phyloP scores from a whole-genome alignment of 257 asterid species.

The Paraleonurus japonicus region DNA sequence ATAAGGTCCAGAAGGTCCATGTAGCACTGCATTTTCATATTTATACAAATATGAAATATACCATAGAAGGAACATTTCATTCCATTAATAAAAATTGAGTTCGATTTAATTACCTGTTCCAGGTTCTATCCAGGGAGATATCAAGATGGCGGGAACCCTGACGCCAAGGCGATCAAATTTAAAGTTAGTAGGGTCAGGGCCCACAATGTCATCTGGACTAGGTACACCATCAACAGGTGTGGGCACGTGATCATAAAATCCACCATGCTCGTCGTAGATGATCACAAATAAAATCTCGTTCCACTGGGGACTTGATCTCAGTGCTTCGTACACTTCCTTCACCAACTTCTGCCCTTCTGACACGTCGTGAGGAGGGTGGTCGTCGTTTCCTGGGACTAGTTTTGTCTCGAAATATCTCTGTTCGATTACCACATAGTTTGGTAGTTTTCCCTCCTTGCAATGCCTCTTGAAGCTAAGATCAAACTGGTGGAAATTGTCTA shows the following conservation, averaged over 20 bases:
- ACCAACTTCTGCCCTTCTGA: slow-evolving; percentile 61
- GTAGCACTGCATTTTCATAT: slow-evolving; percentile 41
- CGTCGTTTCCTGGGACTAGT: slow-evolving; percentile 59
- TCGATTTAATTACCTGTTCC: slow-evolving; percentile 49
- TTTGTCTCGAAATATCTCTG: slow-evolving; percentile 61
- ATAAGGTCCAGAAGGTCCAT: slow-evolving; percentile 61
- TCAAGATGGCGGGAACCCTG: slow-evolving; percentile 62
- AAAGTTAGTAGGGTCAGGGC: slow-evolving; percentile 59
- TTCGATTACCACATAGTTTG: slow-evolving; percentile 70
- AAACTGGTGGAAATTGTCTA: slow-evolving; percentile 56
- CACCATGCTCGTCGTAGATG: slow-evolving; percentile 73
- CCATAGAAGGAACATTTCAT: too few species aligned
- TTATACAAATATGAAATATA: too few species aligned
- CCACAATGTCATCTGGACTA: slow-evolving; percentile 54
- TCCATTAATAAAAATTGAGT: too few species aligned
- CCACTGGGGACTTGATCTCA: slow-evolving; percentile 77
- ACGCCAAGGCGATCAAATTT: slow-evolving; percentile 67
- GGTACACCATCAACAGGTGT: slow-evolving; percentile 59
- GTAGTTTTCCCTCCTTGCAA: slow-evolving; percentile 69
- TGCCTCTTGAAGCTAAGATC: slow-evolving; percentile 58
- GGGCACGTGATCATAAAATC: slow-evolving; percentile 75
- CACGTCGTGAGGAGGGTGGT: slow-evolving; percentile 77
- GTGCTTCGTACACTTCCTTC: slow-evolving; percentile 59
- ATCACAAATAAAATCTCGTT: slow-evolving; percentile 52
- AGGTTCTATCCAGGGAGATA: slow-evolving; percentile 72